These are phyloP conservation scores for Globisporangium iwayamae DNA, from an alignment of 352 stramenopile species.

Conservation along the genomic window DNA sequence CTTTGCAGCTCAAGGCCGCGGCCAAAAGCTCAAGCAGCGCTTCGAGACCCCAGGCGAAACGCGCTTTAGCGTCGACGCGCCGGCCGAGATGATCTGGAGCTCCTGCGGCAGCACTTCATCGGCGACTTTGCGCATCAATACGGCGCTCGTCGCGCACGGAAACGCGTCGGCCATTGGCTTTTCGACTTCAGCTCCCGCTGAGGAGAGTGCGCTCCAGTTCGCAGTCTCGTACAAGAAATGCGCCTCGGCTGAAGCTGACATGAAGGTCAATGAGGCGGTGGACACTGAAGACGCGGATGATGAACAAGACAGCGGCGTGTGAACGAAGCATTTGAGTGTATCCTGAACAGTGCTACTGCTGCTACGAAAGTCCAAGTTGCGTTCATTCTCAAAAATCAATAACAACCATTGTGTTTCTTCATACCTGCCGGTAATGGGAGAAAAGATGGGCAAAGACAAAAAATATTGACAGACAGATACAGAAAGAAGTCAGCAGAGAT, in stretches of 20 bases:
- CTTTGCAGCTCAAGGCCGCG: constrained; percentile 21
- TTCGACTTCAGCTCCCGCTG: neutral
- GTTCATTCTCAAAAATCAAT: neutral
- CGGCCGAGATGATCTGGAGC: constrained; percentile 23
- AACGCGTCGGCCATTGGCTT: constrained; percentile 11
- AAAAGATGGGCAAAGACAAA: neutral
- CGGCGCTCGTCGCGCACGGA: constrained; percentile 24
- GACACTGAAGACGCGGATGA: neutral
- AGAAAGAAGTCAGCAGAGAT: neutral
- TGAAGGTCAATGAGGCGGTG: neutral
- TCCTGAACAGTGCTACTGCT: neutral
- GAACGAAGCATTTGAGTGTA: neutral
- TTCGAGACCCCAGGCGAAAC: constrained; percentile 10
- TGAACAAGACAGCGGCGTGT: neutral
- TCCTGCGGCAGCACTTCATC: constrained; percentile 11
- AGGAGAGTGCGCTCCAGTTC: constrained; percentile 3
- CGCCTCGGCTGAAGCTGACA: neutral
- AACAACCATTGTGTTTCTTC: neutral
- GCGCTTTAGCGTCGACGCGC: constrained; percentile 15
- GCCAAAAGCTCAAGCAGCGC: constrained; percentile 15
- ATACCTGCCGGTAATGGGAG: neutral
- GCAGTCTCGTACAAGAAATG: constrained; percentile 13
- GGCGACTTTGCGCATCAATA: constrained; percentile 26
- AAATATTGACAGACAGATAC: constrained; percentile 10
- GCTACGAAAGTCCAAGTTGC: neutral